Base-by-base conservation (phyloP, 1,139 yeast genomes). In the Yamadazyma dendronema region DNA sequence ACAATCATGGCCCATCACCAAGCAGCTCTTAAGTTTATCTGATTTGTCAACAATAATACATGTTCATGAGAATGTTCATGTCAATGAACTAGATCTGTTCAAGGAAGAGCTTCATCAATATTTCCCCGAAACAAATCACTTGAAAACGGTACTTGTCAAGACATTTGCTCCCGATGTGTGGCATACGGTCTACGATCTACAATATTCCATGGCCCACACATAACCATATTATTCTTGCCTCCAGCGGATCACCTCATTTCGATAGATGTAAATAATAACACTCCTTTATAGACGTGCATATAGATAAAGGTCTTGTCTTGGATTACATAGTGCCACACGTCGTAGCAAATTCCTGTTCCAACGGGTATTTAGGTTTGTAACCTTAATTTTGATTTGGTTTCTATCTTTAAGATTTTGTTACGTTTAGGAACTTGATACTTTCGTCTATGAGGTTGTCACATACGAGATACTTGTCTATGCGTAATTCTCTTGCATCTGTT, bases 161-260 rank as follows among this genome's bases (percentile, higher is more conserved):
- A 84, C 92, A 0, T 88, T 81, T 67, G 95, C 96, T 0, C 96
- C 96, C 0, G 94, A 83, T 35, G 77, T 87, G 2, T 83, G 87
- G 84, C 96, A 87, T 50, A 63, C 84, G 4, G 86, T 85, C 24
- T 70, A 77, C 3, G 95, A 84, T 47, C 61, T 72, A 13, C 27
- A 35, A 17, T 21, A 19, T 7, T 6, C 22, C 9, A 19, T 7
- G 22, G n/a, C n/a, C n/a, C n/a, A n/a, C n/a, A n/a, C n/a, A n/a
- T n/a, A n/a, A n/a, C n/a, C n/a, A n/a, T n/a, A n/a, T n/a, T n/a
- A n/a, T n/a, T n/a, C n/a, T n/a, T n/a, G n/a, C n/a, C n/a, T n/a
- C n/a, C n/a, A n/a, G n/a, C 10, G n/a, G 26, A 10, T 21, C 9
- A 21, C 10, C 23, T 21, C 23, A 21, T 21, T 21, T 21, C 7